Evolutionary conservation across 108 stramenopile genomes (phyloP), one percentile per base, ranked within the genome.

Genomic region (Cyclotella kingstonii): DNA sequence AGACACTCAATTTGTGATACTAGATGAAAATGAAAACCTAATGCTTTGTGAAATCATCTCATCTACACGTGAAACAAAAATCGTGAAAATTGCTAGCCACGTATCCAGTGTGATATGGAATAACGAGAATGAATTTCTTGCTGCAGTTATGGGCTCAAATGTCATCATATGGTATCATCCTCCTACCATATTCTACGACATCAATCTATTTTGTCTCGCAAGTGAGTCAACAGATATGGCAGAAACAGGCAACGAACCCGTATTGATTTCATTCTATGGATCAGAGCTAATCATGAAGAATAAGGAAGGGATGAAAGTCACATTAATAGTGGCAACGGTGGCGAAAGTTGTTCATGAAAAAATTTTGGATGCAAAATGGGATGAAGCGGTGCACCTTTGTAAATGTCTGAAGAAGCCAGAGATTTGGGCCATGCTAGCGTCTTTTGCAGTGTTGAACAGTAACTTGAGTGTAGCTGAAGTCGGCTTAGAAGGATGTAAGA

Each of bases 11-110:
- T 12, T 41, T 34, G 12, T 41, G 55, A 34, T 38, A 41, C 17
- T 41, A 14, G 55, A 41, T 38, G 55, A 29, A 34, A 56, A 56
- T 5, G 19, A 53, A 27, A 25, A 35, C 27, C 11, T 53, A 53
- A 15, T 35, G 5, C 33, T 35, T 53, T 53, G 23, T 53, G n/a
- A n/a, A 8, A 44, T 44, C n/a, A 4, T 5, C 43, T 4, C 43
- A 12, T n/a, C n/a, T 44, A n/a, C 7, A 5, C 7, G 5, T 44
- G 43, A 38, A 38, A 10, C 12, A 10, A 38, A 12, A 38, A 8
- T 38, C 10, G 12, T 18, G 11, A 44, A 44, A 17, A 44, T 44
- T 44, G 43, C 17, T 18, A 44, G 43, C 19, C 43, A 44, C 19
- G 7, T 15, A n/a, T 36, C 9, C 11, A 44, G 43, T 18, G 5